Evolutionary conservation across 1,139 yeast genomes (phyloP).

Genomic region (Debaryomyces nepalensis): DNA sequence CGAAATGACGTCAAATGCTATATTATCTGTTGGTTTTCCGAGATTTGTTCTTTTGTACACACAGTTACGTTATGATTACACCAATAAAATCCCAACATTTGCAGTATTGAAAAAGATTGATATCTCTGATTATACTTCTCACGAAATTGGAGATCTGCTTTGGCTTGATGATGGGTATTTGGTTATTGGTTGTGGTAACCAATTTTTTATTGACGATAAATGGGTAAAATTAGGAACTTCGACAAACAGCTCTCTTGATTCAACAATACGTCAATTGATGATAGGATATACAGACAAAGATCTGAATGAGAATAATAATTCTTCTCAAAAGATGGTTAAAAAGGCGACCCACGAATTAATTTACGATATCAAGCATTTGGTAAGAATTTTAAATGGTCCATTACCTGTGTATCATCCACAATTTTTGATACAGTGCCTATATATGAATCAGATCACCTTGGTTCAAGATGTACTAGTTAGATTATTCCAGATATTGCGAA

Average conservation of each 20-base stretch:
- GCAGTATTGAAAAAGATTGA: constrained; percentile 76
- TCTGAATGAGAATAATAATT: constrained; percentile 28
- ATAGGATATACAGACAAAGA: constrained; percentile 40
- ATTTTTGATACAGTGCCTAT: constrained; percentile 75
- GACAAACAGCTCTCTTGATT: constrained; percentile 32
- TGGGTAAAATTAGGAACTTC: constrained; percentile 43
- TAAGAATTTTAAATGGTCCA: constrained; percentile 83
- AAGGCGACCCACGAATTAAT: constrained; percentile 26
- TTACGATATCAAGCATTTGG: constrained; percentile 55
- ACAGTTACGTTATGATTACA: constrained; percentile 86
- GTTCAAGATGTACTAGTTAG: constrained; percentile 62
- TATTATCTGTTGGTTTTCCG: constrained; percentile 78
- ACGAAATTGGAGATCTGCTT: constrained; percentile 82
- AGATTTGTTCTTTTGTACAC: constrained; percentile 69
- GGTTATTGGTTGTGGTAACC: constrained; percentile 89
- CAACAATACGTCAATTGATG: constrained; percentile 55
- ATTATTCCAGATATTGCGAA: constrained; percentile 56
- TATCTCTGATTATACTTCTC: constrained; percentile 72
- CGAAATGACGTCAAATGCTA: constrained; percentile 57
- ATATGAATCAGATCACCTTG: constrained; percentile 60
- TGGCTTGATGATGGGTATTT: constrained; percentile 83
- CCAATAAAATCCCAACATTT: constrained; percentile 78
- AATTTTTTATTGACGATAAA: constrained; percentile 80
- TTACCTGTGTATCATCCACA: constrained; percentile 93
- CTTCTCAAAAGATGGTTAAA: constrained; percentile 31